phyloP scores from a whole-genome alignment of 2,329 filamentous ascomycete genomes.

The Nothophoma quercina region DNA sequence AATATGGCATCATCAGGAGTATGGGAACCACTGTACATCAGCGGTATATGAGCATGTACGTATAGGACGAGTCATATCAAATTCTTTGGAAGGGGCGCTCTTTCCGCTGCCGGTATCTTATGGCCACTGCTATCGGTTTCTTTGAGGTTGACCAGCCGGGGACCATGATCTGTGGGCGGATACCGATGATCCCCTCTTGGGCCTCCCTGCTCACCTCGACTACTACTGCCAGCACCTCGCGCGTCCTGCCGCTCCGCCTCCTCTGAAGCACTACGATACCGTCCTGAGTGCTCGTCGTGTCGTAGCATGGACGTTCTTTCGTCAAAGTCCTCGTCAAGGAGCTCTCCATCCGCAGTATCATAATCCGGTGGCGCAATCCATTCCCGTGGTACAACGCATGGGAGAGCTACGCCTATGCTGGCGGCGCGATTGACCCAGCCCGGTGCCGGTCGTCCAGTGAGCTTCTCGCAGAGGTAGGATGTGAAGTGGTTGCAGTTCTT shows the following conservation, averaged over 20 bases:
- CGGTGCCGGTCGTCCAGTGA: slow-evolving; percentile 75
- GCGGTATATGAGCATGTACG: slow-evolving; percentile 2
- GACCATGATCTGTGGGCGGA: slow-evolving; percentile 40
- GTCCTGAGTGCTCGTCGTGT: slow-evolving; percentile 42
- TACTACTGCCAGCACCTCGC: slow-evolving; percentile 38
- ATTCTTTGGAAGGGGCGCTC: slow-evolving; percentile 53
- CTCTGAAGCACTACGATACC: slow-evolving; percentile 37
- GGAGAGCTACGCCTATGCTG: slow-evolving; percentile 80
- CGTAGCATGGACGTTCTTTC: slow-evolving; percentile 69
- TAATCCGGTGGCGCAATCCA: slow-evolving; percentile 83
- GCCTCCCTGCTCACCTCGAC: slow-evolving; percentile 45
- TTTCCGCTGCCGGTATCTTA: slow-evolving; percentile 54
- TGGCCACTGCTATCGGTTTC: slow-evolving; percentile 54
- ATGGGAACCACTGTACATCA: slow-evolving; percentile 12
- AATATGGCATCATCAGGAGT: slow-evolving; percentile 32
- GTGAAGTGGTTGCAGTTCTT: slow-evolving; percentile 93
- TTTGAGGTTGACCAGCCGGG: slow-evolving; percentile 46
- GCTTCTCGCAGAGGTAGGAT: slow-evolving; percentile 73
- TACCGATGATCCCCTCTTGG: slow-evolving; percentile 42
- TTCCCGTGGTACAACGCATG: slow-evolving; percentile 81
- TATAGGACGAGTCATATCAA: slow-evolving; percentile 39
- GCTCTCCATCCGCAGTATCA: slow-evolving; percentile 74
- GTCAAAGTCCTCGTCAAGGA: slow-evolving; percentile 65
- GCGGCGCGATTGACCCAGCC: slow-evolving; percentile 83
- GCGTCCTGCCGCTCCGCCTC: slow-evolving; percentile 40